Conservation (phyloP, 2,329 filamentous ascomycete species). For the Didymella glomerata region DNA sequence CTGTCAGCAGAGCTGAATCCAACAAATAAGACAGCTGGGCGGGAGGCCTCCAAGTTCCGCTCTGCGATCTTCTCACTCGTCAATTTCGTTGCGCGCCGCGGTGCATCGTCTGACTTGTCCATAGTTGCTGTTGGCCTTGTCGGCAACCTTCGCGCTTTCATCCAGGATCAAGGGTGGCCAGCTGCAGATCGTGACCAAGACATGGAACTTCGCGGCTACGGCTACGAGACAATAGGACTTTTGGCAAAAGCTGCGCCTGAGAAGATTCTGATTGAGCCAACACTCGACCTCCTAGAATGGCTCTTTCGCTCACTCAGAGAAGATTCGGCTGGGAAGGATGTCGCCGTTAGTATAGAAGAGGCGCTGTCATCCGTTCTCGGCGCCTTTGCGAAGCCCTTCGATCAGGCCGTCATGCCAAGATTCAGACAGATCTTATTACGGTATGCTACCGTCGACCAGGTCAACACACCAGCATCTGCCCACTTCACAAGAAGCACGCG, state of each 20-base stretch:
- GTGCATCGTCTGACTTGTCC: slow-evolving; percentile 66
- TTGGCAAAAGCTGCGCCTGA: slow-evolving; percentile 72
- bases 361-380: slow-evolving; percentile 81
- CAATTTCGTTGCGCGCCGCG: slow-evolving; percentile 83
- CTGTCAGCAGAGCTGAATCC: slow-evolving; percentile 52
- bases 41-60: slow-evolving; percentile 81
- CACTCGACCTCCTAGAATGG: slow-evolving; percentile 72
- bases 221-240: slow-evolving; percentile 90
- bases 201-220: slow-evolving; percentile 75
- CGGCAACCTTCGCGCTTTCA: slow-evolving; percentile 73
- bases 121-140: slow-evolving; percentile 75
- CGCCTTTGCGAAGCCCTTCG: slow-evolving; percentile 60
- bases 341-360: slow-evolving; percentile 88
- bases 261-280: slow-evolving; percentile 61
- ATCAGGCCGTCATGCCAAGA: slow-evolving; percentile 52
- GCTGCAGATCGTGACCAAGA: slow-evolving; percentile 63
- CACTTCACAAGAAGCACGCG: slow-evolving; percentile 66
- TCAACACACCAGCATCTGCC: slow-evolving; percentile 51
- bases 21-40: slow-evolving; percentile 60
- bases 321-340: slow-evolving; percentile 75
- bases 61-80: slow-evolving; percentile 86
- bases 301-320: slow-evolving; percentile 84
- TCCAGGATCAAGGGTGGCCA: slow-evolving; percentile 86
- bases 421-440: slow-evolving; percentile 47
- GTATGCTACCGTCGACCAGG: slow-evolving; percentile 36